phyloP scores from a whole-genome alignment of 192 early-diverging fungal species.

The Umbelopsis vinacea region DNA sequence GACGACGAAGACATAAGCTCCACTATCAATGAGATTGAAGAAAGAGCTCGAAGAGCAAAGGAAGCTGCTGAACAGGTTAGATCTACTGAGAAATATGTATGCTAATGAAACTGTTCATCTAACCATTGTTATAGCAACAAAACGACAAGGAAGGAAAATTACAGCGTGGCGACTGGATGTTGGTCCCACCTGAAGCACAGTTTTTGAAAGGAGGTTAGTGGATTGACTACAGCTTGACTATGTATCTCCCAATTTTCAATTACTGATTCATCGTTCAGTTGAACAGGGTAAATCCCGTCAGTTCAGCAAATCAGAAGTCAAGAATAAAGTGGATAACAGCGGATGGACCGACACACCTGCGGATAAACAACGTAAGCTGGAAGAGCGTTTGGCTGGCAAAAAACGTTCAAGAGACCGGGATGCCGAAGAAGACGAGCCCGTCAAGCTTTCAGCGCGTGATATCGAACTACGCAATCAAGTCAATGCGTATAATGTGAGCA shows the following conservation, averaged over 20 bases:
- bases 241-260: not conserved
- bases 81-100: not conserved
- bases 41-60: slow-evolving; percentile 30
- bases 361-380: slow-evolving; percentile 23
- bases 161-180: slow-evolving; percentile 41
- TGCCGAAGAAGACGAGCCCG: not conserved
- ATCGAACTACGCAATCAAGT: slow-evolving; percentile 23
- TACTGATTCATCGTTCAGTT: not conserved
- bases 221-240: not conserved
- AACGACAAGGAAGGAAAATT: slow-evolving; percentile 14
- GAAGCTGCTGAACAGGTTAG: slow-evolving; percentile 33
- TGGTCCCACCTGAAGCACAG: slow-evolving; percentile 37
- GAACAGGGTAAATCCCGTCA: slow-evolving; percentile 24
- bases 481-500: slow-evolving; percentile 32
- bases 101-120: not conserved
- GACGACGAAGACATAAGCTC: slow-evolving; percentile 27
- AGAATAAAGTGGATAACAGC: slow-evolving; percentile 24
- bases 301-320: slow-evolving; percentile 27
- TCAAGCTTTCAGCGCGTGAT: slow-evolving; percentile 18
- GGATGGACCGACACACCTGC: slow-evolving; percentile 38
- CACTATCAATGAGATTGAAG: slow-evolving; percentile 40
- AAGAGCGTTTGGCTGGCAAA: slow-evolving; percentile 11
- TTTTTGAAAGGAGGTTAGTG: slow-evolving; percentile 35
- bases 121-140: slow-evolving; percentile 13
- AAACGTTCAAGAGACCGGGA: slow-evolving; percentile 15